Conservation (phyloP, 495 filamentous ascomycete genomes). For the Penicillium manginii region DNA sequence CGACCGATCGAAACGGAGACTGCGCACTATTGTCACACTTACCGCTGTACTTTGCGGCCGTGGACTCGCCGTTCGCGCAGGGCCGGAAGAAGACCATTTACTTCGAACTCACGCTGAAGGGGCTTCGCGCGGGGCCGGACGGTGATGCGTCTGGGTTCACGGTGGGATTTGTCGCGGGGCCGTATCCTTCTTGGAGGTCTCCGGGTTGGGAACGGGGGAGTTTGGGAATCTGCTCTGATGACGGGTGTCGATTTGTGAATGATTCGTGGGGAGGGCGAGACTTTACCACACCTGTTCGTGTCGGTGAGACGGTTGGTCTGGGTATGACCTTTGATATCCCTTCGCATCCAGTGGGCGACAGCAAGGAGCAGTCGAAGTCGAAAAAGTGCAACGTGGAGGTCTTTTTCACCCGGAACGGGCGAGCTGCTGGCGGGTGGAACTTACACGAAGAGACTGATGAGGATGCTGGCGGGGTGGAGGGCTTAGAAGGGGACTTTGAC, state of each 20-base stretch:
- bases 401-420: constrained; percentile 79
- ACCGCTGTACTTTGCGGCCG: constrained; percentile 73
- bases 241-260: constrained; percentile 86
- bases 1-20: constrained; percentile 42
- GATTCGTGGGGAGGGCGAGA: constrained; percentile 80
- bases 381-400: constrained; percentile 57
- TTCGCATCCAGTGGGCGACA: too few species aligned
- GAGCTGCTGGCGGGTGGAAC: constrained; percentile 69
- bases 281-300: constrained; percentile 61
- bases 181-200: constrained; percentile 85
- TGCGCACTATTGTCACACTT: constrained; percentile 63
- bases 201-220: constrained; percentile 91
- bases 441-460: constrained; percentile 82
- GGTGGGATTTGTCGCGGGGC: constrained; percentile 76
- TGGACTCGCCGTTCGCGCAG: constrained; percentile 67
- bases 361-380: constrained; percentile 6
- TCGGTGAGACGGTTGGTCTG: constrained; percentile 62
- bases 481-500: constrained; percentile 81
- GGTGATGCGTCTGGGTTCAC: constrained; percentile 61
- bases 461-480: constrained; percentile 65
- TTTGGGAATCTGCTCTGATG: constrained; percentile 87
- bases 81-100: constrained; percentile 66
- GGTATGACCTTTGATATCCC: constrained; percentile 69
- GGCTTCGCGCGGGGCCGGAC: constrained; percentile 40
- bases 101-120: constrained; percentile 71